Evolutionary conservation across 345 rosid genomes (phyloP).

Genomic region (Salix suchowensis): DNA sequence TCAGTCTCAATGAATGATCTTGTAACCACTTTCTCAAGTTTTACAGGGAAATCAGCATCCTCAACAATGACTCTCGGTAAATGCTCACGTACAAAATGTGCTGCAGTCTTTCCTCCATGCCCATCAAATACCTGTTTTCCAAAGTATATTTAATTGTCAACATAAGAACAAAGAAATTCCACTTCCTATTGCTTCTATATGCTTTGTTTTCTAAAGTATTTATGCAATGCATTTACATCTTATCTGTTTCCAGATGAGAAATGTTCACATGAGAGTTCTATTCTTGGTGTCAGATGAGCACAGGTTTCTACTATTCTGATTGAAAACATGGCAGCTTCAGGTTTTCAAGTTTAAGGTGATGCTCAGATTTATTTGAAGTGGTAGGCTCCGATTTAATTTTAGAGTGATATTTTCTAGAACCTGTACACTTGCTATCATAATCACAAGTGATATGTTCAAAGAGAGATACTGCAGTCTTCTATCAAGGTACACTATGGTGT

Average conservation of each 20-base stretch:
- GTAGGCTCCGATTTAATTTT: not conserved
- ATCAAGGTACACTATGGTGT: not conserved
- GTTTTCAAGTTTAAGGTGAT: not conserved
- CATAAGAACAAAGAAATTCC: not conserved
- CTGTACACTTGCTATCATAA: not conserved
- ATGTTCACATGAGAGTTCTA: not conserved
- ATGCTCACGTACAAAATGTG: slow-evolving; percentile 68
- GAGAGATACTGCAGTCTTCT: not conserved
- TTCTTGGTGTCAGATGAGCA: not conserved
- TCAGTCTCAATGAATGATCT: slow-evolving; percentile 75
- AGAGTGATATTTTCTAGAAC: not conserved
- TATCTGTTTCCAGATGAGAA: not conserved
- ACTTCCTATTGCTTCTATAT: not conserved
- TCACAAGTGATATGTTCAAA: not conserved
- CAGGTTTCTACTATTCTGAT: not conserved
- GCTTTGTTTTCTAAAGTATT: not conserved
- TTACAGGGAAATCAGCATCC: slow-evolving; percentile 67
- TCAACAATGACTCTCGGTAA: slow-evolving; percentile 73
- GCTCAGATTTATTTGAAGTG: not conserved
- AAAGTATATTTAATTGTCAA: not conserved
- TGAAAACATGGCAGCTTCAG: not conserved
- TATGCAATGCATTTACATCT: not conserved
- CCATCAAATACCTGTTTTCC: slow-evolving; percentile 77
- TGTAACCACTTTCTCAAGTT: slow-evolving; percentile 59
- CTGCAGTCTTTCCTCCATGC: slow-evolving; percentile 75